These are phyloP conservation scores for Phialocephala subalpina DNA, from an alignment of 2,329 filamentous ascomycete species.

Conservation along the genomic window DNA sequence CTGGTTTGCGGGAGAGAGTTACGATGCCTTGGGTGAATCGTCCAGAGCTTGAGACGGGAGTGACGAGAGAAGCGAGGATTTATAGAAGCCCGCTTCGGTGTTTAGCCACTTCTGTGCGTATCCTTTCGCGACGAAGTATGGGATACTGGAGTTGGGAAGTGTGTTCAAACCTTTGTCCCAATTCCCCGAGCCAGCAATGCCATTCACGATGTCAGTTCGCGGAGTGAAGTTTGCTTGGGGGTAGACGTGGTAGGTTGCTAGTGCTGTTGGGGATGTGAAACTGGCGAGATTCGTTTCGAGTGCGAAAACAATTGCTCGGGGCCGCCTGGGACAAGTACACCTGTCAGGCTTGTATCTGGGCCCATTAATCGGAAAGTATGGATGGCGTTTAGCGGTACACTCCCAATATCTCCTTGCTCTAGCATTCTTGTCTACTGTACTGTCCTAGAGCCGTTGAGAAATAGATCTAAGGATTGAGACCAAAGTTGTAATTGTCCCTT, in stretches of 20 bases:
- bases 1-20: not conserved
- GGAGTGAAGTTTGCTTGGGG: not conserved
- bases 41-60: not conserved
- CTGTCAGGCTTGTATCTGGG: not conserved
- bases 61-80: not conserved
- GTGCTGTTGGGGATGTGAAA: not conserved
- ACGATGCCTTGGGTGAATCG: not conserved
- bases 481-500: not conserved
- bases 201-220: no score
- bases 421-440: not conserved
- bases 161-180: not conserved
- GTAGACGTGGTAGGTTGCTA: not conserved
- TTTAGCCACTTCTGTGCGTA: not conserved
- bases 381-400: not conserved
- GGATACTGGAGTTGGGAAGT: not conserved
- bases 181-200: not conserved
- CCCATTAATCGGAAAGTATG: not conserved
- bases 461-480: not conserved
- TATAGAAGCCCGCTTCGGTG: not conserved
- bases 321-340: not conserved
- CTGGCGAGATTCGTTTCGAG: not conserved
- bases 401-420: not conserved
- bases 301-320: not conserved
- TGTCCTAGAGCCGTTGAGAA: not conserved
- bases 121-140: not conserved